phyloP scores from a whole-genome alignment of 2,329 filamentous ascomycete genomes.

The Ophiostoma himal-ulmi region DNA sequence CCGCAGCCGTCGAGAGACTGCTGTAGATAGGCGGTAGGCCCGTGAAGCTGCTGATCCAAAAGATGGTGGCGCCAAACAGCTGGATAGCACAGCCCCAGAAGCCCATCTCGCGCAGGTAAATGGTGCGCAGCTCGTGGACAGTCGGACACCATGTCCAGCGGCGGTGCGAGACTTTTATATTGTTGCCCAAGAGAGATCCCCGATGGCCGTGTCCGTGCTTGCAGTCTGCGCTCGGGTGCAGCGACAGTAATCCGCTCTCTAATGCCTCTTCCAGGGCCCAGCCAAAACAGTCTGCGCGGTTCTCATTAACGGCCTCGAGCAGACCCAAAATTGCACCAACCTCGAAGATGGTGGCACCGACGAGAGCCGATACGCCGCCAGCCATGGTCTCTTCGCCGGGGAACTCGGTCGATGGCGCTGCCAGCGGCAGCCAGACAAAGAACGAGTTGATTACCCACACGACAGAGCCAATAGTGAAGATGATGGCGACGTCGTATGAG shows the following conservation, averaged over 20 bases:
- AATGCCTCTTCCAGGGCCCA: conserved; percentile 56
- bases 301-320: conserved; percentile 64
- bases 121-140: conserved; percentile 48
- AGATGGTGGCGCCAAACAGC: conserved; percentile 54
- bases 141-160: conserved; percentile 58
- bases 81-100: conserved; percentile 56
- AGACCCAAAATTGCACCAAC: conserved; percentile 57
- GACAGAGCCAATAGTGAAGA: conserved; percentile 41
- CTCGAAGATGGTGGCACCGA: conserved; percentile 64
- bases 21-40: conserved; percentile 52
- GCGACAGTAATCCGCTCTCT: conserved; percentile 29
- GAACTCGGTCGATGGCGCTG: conserved; percentile 49
- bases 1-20: conserved; percentile 39
- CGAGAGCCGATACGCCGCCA: conserved; percentile 57
- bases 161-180: conserved; percentile 13
- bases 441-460: conserved; percentile 57
- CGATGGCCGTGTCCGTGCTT: not conserved
- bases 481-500: conserved; percentile 38
- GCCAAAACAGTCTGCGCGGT: conserved; percentile 59
- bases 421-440: conserved; percentile 57
- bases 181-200: not conserved
- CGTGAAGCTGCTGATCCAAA: conserved; percentile 59
- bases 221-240: conserved; percentile 11
- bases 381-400: conserved; percentile 46
- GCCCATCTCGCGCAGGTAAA: conserved; percentile 57